Base-by-base conservation (phyloP, 257 asterid species). In the Orobanche coerulescens region DNA sequence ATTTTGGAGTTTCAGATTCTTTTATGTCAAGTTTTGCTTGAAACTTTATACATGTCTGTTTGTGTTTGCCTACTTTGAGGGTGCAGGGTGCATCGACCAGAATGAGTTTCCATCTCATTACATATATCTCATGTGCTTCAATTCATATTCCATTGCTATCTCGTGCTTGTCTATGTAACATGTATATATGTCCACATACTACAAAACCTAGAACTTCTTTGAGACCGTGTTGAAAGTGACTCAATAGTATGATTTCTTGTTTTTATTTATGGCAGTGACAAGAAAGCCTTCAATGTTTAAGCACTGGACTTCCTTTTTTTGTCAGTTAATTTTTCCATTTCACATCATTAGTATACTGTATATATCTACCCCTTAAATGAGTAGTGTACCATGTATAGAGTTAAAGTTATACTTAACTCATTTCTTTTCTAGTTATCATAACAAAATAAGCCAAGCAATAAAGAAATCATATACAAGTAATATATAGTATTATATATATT, bases 1-100 rank as follows among this genome's bases (percentile, higher is more conserved):
- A 61, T 11, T 13, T 60, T 43, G 30, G 31, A 64, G 61, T 51
- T 26, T n/a, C 40, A 23, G 24, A 18, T 58, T 67, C 26, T 47
- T 39, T 16, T 13, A 42, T 51, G 65, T 33, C 20, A 25, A 3
- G 23, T 33, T 39, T 25, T 28, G 10, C 36, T 24, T 9, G 10
- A 18, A 67, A 30, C 20, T 18, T 6, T 39, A 8, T 25, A 23
- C 11, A 18, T 53, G 10, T 7, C 25, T 44, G 22, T 51, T n/a
- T 43, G 19, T 19, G 42, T 44, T 33, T 31, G 0, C 37, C 37
- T 4, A 31, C 7, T 6, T 31, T 30, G 11, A 34, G 9, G 40
- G 40, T n/a, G n/a, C 33, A 31, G 33, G 33, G 19, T 1, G 15
- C 2, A 13, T 26, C 7, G 14, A n/a, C 13, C 6, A 46, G 31